Conservation (phyloP, 345 rosid species). For the Hevea brasiliensis region DNA sequence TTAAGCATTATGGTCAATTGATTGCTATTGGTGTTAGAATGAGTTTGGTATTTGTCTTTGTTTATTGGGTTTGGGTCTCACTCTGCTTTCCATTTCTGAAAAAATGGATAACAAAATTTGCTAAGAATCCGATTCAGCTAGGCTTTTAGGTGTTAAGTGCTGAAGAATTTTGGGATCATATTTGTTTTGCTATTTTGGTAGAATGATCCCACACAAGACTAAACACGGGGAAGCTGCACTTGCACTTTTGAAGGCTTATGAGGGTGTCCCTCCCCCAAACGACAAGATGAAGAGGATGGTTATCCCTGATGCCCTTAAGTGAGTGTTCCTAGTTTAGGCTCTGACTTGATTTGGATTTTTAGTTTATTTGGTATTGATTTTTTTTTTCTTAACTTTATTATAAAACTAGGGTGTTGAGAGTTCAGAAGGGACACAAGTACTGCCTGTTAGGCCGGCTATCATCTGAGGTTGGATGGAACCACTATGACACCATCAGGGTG, state of each 20-base stretch:
- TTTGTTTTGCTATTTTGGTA: conserved; percentile 17
- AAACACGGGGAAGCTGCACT: conserved; percentile 85
- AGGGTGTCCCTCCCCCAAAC: conserved; percentile 77
- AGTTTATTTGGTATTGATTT: background rate
- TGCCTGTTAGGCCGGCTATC: conserved; percentile 74
- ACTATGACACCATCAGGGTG: conserved; percentile 81
- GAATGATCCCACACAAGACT: conserved; percentile 90
- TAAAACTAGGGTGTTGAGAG: conserved; percentile 78
- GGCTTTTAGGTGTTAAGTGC: background rate
- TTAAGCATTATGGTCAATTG: too few species aligned
- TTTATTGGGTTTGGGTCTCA: too few species aligned
- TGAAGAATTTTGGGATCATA: background rate
- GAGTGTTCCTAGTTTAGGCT: background rate
- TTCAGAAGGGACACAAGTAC: conserved; percentile 79
- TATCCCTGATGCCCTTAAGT: conserved; percentile 92
- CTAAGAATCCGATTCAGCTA: background rate
- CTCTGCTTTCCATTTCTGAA: background rate
- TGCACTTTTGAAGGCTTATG: conserved; percentile 73
- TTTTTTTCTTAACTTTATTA: background rate
- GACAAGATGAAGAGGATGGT: conserved; percentile 88
- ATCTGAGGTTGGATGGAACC: conserved; percentile 88
- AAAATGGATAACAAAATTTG: background rate
- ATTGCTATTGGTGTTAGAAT: too few species aligned
- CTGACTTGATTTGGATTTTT: background rate
- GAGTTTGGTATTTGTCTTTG: too few species aligned